These are phyloP conservation scores for Cymbidium sinense DNA, from an alignment of 106 monocot species.

Conservation along the genomic window DNA sequence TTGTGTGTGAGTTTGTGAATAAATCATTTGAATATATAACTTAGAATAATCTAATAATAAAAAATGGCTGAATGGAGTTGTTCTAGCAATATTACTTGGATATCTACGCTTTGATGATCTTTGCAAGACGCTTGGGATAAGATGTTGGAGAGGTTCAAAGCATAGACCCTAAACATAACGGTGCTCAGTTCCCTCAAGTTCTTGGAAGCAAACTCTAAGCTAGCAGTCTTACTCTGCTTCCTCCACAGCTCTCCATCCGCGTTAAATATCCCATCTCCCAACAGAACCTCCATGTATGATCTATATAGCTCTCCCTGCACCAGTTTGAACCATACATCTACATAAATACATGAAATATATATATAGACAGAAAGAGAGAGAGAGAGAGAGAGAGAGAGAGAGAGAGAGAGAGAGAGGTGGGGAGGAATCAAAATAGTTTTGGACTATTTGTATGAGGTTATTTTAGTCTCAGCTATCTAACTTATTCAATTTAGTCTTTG, in stretches of 20 bases:
- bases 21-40: too few relatives aligned
- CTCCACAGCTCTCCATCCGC: conserved; percentile 66
- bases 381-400: too few relatives aligned
- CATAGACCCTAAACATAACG: conserved; percentile 73
- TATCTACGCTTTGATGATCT: conserved; percentile 38
- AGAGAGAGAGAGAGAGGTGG: too few relatives aligned
- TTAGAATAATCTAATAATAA: too few relatives aligned
- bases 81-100: conserved; percentile 56
- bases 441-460: too few relatives aligned
- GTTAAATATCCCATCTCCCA: conserved; percentile 96
- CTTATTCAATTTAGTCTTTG: too few relatives aligned
- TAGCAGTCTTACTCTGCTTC: conserved; percentile 73
- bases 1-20: too few relatives aligned
- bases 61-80: too few relatives aligned
- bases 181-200: conserved; percentile 83
- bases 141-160: conserved; percentile 60
- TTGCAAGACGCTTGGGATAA: conserved; percentile 42
- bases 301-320: conserved; percentile 58
- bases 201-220: conserved; percentile 90
- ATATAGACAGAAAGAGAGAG: too few relatives aligned
- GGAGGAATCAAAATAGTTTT: too few relatives aligned
- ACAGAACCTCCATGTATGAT: conserved; percentile 61
- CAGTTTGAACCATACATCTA: conserved; percentile 6
- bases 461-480: too few relatives aligned
- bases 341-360: too few relatives aligned